phyloP scores from a whole-genome alignment of 2,329 filamentous ascomycete genomes.

The Leptographium flavum region DNA sequence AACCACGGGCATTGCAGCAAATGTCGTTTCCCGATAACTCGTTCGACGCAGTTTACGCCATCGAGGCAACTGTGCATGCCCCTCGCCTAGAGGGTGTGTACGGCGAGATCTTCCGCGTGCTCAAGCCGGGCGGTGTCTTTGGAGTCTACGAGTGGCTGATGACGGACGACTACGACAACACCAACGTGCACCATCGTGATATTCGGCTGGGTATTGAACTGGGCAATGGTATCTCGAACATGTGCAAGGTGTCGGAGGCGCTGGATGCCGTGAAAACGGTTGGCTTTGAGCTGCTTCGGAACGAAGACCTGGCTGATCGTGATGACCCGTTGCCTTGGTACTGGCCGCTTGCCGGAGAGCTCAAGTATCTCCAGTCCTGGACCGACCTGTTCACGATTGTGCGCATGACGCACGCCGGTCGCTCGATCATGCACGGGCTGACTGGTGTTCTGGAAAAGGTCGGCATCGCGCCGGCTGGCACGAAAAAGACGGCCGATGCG shows the following conservation, averaged over 20 bases:
- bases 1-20: conserved; percentile 43
- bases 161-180: conserved; percentile 88
- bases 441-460: conserved; percentile 64
- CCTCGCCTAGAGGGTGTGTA: conserved; percentile 86
- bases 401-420: conserved; percentile 78
- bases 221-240: conserved; percentile 93
- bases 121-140: conserved; percentile 92
- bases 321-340: conserved; percentile 77
- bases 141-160: conserved; percentile 99
- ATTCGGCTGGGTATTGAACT: conserved; percentile 92
- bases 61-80: conserved; percentile 93
- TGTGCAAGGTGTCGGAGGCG: conserved; percentile 67
- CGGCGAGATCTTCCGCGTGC: conserved; percentile 81
- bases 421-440: conserved; percentile 59
- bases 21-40: conserved; percentile 87
- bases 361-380: conserved; percentile 67
- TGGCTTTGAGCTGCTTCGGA: conserved; percentile 68
- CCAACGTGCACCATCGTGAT: conserved; percentile 71
- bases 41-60: conserved; percentile 93
- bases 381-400: conserved; percentile 72
- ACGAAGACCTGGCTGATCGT: conserved; percentile 76
- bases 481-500: conserved; percentile 89
- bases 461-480: conserved; percentile 63
- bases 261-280: conserved; percentile 71
- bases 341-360: conserved; percentile 76